A percentile compares a stretch with the other conserved stretches of the same genome.
phyloP scores from a whole-genome alignment of 2,329 filamentous ascomycete species.

The Sodiomyces alkalinus region DNA sequence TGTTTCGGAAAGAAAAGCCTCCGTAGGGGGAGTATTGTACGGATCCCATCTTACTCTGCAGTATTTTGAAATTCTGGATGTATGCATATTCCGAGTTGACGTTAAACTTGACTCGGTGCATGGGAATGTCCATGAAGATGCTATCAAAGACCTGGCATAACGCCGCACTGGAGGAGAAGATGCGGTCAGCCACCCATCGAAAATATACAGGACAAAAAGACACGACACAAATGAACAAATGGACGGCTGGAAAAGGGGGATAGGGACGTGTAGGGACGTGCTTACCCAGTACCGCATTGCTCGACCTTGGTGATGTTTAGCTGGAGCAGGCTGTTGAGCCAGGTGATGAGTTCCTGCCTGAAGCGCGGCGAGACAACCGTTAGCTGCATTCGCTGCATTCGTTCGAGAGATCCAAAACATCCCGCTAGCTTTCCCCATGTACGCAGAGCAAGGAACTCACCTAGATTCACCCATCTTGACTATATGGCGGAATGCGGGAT shows the following conservation, averaged over 20 bases:
- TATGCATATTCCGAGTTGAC: conserved; percentile 95
- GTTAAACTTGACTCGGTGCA: conserved; percentile 96
- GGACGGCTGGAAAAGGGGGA: not conserved
- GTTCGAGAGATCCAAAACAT: too few species aligned
- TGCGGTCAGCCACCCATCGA: not conserved
- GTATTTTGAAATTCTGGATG: conserved; percentile 93
- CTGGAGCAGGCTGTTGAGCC: conserved; percentile 95
- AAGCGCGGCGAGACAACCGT: conserved; percentile 1
- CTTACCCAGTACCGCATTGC: conserved; percentile 95
- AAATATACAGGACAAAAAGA: too few species aligned
- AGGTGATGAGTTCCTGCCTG: conserved; percentile 91
- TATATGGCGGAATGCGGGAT: conserved; percentile 3
- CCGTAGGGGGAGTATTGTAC: too few species aligned
- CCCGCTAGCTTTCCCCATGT: too few species aligned
- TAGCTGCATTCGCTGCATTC: too few species aligned
- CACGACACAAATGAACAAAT: too few species aligned
- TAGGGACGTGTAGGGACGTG: conserved; percentile 18
- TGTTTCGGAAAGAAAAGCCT: too few species aligned
- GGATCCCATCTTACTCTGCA: conserved; percentile 89
- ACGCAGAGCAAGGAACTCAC: too few species aligned
- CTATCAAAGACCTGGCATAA: conserved; percentile 97
- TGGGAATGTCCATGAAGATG: conserved; percentile 90
- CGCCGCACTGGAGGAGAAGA: conserved; percentile 50
- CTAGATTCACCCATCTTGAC: conserved; percentile 49
- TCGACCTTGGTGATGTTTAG: conserved; percentile 98